These are phyloP conservation scores for Tuber magnatum DNA, from an alignment of 495 filamentous ascomycete species.

Conservation along the genomic window DNA sequence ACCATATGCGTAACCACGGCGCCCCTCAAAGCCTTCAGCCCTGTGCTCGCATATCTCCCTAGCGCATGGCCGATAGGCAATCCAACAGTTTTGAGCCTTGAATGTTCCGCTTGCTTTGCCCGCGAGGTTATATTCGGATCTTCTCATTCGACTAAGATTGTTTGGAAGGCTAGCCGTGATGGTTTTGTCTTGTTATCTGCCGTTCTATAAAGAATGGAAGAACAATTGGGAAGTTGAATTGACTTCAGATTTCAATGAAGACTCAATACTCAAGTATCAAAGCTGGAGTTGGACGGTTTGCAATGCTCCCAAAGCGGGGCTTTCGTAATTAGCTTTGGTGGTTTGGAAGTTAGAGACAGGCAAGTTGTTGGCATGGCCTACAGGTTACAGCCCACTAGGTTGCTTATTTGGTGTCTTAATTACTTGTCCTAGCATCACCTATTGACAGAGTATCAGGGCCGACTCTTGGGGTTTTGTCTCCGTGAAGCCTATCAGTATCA, in stretches of 20 bases:
- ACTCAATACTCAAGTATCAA: not conserved
- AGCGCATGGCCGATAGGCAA: too few relatives aligned
- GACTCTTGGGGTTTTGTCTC: not conserved
- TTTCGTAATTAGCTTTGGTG: not conserved
- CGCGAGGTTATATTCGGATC: constrained; percentile 1
- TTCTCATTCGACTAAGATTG: not conserved
- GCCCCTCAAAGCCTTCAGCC: too few relatives aligned
- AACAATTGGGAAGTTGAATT: not conserved
- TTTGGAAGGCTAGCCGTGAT: not conserved
- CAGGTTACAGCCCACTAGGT: not conserved
- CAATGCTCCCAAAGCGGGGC: not conserved
- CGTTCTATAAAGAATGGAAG: not conserved
- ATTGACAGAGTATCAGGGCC: not conserved
- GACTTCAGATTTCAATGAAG: not conserved
- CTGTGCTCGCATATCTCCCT: too few relatives aligned
- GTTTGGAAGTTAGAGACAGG: not conserved
- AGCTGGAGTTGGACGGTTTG: not conserved
- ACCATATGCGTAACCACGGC: too few relatives aligned
- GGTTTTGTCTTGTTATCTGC: not conserved
- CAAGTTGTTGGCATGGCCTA: not conserved
- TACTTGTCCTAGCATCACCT: not conserved
- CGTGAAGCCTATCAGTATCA: too few relatives aligned
- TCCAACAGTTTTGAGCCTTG: constrained; percentile 3
- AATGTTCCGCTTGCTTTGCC: not conserved
- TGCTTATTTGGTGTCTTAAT: not conserved